A percentile compares a stretch with the other conserved stretches of the same genome.
phyloP scores from a whole-genome alignment of 2,329 filamentous ascomycete species.

The Plectosphaerella cucumerina region DNA sequence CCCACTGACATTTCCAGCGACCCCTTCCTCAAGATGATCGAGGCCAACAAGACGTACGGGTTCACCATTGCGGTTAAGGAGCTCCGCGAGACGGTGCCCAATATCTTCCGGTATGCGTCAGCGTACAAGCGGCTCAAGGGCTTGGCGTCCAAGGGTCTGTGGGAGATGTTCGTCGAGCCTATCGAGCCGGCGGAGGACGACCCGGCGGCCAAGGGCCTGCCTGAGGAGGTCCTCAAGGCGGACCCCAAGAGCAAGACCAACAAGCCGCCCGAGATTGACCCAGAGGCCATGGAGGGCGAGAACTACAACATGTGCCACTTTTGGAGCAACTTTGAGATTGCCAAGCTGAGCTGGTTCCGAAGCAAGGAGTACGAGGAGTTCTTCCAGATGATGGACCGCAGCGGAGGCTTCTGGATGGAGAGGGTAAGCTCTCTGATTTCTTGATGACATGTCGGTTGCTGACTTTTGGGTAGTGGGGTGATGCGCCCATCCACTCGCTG shows the following conservation, averaged over 20 bases:
- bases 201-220: slow-evolving; percentile 60
- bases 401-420: slow-evolving; percentile 99
- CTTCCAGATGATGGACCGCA: slow-evolving; percentile 98
- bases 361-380: slow-evolving; percentile 98
- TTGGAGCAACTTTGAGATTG: slow-evolving; percentile 99
- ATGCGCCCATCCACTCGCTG: slow-evolving; percentile 96
- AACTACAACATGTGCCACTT: slow-evolving; percentile 99
- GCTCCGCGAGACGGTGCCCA: slow-evolving; percentile 93
- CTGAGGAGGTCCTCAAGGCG: slow-evolving; percentile 75
- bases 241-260: slow-evolving; percentile 67
- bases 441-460: slow-evolving; percentile 18
- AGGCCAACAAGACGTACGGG: slow-evolving; percentile 94
- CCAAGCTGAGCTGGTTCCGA: slow-evolving; percentile 88
- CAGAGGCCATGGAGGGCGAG: slow-evolving; percentile 93
- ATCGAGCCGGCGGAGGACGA: slow-evolving; percentile 58
- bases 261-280: slow-evolving; percentile 75
- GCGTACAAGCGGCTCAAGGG: slow-evolving; percentile 94
- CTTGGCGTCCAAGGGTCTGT: slow-evolving; percentile 83
- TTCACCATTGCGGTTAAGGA: slow-evolving; percentile 99
- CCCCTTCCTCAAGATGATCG: slow-evolving; percentile 92
- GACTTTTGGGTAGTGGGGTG: slow-evolving; percentile 74
- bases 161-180: slow-evolving; percentile 97
- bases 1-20: slow-evolving; percentile 53
- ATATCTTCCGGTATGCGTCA: slow-evolving; percentile 98
- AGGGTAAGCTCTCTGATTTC: slow-evolving; percentile 53